These are phyloP conservation scores for Saxophila tyrrhenica DNA, from an alignment of 495 filamentous ascomycete genomes.

Conservation along the genomic window DNA sequence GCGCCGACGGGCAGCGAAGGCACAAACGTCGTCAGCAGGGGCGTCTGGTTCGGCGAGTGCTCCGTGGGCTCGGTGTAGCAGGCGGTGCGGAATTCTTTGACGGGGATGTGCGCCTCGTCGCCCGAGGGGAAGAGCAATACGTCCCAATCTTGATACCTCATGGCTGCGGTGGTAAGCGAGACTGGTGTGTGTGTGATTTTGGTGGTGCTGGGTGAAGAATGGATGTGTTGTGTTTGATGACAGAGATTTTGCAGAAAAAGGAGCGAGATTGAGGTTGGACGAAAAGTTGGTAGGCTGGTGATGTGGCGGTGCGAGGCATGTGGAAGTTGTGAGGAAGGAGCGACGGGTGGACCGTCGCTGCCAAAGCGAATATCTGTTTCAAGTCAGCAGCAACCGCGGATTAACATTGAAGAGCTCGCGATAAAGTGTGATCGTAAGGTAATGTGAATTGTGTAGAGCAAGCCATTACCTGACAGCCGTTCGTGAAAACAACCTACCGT, in stretches of 20 bases:
- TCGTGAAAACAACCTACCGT: too few relatives aligned
- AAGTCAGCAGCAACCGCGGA: too few relatives aligned
- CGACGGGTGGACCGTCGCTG: not conserved
- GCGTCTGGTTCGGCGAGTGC: conserved; percentile 34
- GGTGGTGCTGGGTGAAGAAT: not conserved
- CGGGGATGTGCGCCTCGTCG: conserved; percentile 37
- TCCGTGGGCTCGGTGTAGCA: conserved; percentile 65
- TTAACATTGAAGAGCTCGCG: too few relatives aligned
- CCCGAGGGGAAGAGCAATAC: conserved; percentile 63
- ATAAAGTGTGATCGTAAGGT: too few relatives aligned
- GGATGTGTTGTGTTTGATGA: not conserved
- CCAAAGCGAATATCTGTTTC: too few relatives aligned
- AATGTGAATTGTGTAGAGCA: too few relatives aligned
- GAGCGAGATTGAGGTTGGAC: not conserved
- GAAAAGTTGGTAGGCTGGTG: not conserved
- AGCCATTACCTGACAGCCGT: too few relatives aligned
- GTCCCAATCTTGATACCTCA: conserved; percentile 84
- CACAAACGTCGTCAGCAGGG: conserved; percentile 67
- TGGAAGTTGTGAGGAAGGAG: not conserved
- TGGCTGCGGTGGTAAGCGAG: conserved; percentile 24
- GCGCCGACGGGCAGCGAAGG: conserved; percentile 49
- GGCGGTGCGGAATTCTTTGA: conserved; percentile 78
- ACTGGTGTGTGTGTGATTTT: not conserved
- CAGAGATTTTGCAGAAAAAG: not conserved
- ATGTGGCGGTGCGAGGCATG: too few relatives aligned